Base-by-base conservation (phyloP, 1,284 basidiomycete genomes). In the Wallemia mellicola region DNA sequence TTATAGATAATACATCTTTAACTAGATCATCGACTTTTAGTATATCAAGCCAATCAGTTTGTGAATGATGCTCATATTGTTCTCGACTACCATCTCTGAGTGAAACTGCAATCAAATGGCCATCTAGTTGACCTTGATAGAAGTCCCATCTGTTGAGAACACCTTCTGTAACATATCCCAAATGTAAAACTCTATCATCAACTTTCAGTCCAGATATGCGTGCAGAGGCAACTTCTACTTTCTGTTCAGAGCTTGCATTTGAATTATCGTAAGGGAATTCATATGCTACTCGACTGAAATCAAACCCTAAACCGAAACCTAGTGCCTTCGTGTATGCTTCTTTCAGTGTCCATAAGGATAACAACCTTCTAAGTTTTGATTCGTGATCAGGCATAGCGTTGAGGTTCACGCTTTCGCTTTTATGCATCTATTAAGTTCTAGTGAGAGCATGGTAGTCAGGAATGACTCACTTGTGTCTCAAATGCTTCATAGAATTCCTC, bases 301-400 rank as follows among this genome's bases (percentile, higher is more conserved):
- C 55, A 28, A 57, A 57, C 11, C 55, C 55, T 17, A 57, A 24
- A 19, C 55, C 55, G 24, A 57, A 67, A 0, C 83, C 84, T 26
- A 85, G 73, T 2, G 83, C 82, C 69, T 87, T 87, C 1, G 82
- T 83, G 67, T 84, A 87, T 2, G 85, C 82, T 67, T 87, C 84
- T 69, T 87, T 87, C 66, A 83, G 71, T 2, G 84, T 86, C 84
- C 84, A 87, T 61, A 85, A 77, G 71, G 80, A 78, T 66, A 81
- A 83, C 67, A 84, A 80, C 24, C 72, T 72, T 38, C 38, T 48
- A n/a, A 48, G 38, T 22, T 48, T 48, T 5, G 38, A 48, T 15
- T 11, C 19, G 33, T 59, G 26, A 15, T 28, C 15, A 2, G 30
- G 1, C 2, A 24, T 22, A 7, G 25, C 2, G 11, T 9, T 26